A percentile compares a stretch with the other conserved stretches of the same genome.
These are phyloP conservation scores for Lipomyces kockii DNA, from an alignment of 805 yeast species.

Conservation along the genomic window DNA sequence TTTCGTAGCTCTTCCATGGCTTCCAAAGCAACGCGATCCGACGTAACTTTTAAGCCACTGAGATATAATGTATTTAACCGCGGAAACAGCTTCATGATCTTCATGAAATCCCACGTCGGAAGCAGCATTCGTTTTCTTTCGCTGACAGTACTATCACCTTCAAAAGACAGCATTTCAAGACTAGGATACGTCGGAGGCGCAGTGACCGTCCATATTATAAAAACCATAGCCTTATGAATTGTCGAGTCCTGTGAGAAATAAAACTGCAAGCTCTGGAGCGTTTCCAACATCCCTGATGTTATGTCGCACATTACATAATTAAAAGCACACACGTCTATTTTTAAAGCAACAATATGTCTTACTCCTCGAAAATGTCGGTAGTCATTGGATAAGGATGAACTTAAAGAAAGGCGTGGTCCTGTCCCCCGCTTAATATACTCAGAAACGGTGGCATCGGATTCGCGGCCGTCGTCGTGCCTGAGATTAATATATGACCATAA, in stretches of 20 bases:
- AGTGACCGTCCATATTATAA: neutral
- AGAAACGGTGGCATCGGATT: neutral
- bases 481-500: neutral
- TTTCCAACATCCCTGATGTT: neutral
- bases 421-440: neutral
- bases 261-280: neutral
- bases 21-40: neutral
- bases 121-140: neutral
- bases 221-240: neutral
- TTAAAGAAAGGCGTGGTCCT: neutral
- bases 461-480: neutral
- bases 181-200: neutral
- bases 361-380: neutral
- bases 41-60: neutral
- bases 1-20: neutral
- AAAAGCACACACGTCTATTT: neutral
- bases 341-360: neutral
- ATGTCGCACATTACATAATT: neutral
- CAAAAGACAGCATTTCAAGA: too few relatives aligned
- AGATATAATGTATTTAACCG: neutral
- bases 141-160: neutral
- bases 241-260: neutral
- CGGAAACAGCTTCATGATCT: neutral
- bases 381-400: neutral
- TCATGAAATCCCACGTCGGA: neutral